Conservation (phyloP, 768 basidiomycete genomes). For the Crucibulum laeve region DNA sequence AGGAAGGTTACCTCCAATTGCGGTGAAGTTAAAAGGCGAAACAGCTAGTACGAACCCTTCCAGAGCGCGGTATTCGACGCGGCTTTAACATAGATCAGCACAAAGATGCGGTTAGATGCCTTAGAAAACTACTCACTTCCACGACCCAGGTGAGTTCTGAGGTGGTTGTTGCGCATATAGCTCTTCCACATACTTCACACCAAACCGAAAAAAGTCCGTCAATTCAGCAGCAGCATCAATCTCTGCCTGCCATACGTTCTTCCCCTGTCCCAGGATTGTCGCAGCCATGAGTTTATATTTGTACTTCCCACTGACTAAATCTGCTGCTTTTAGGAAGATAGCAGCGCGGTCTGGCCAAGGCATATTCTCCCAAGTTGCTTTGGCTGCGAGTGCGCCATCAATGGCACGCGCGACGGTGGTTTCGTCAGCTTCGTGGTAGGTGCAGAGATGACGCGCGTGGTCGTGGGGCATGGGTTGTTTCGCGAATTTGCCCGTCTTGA, state of each 20-base stretch:
- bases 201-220: constrained; percentile 92
- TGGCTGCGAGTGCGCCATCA: constrained; percentile 82
- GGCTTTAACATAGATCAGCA: constrained; percentile 41
- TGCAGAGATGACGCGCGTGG: constrained; percentile 76
- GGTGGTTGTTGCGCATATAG: constrained; percentile 88
- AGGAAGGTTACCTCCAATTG: constrained; percentile 94
- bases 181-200: constrained; percentile 95
- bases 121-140: constrained; percentile 71
- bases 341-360: constrained; percentile 97
- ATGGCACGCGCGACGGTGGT: constrained; percentile 76
- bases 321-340: constrained; percentile 97
- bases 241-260: constrained; percentile 99
- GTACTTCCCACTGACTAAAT: constrained; percentile 93
- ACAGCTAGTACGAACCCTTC: constrained; percentile 98
- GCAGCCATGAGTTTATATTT: constrained; percentile 93
- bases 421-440: constrained; percentile 85
- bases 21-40: constrained; percentile 98
- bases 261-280: constrained; percentile 97
- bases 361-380: constrained; percentile 86
- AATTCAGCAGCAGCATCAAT: constrained; percentile 99
- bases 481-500: constrained; percentile 75
- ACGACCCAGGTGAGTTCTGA: constrained; percentile 79
- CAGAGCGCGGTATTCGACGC: constrained; percentile 93
- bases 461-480: constrained; percentile 85
- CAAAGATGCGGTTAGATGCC: background rate